These are phyloP conservation scores for Meyerozyma guilliermondii DNA, from an alignment of 1,139 yeast species.

Conservation along the genomic window DNA sequence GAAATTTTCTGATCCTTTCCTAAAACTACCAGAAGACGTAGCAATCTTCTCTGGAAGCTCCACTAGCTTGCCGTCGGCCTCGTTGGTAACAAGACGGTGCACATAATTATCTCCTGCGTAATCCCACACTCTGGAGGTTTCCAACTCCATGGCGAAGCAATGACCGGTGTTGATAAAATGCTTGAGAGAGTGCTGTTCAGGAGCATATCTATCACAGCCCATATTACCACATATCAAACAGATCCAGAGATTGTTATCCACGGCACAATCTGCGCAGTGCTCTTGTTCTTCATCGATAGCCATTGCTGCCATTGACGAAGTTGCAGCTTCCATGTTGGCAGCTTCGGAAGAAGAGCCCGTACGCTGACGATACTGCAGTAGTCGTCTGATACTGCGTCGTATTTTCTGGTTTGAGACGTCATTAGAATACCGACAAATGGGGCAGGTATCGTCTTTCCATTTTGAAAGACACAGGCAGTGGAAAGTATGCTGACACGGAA, in stretches of 20 bases:
- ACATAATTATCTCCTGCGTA: conserved; percentile 91
- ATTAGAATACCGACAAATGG: conserved; percentile 80
- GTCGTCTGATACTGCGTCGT: conserved; percentile 28
- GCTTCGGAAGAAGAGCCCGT: conserved; percentile 3
- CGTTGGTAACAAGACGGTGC: conserved; percentile 79
- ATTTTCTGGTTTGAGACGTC: conserved; percentile 32
- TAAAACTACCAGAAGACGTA: conserved; percentile 20
- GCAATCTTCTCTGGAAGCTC: conserved; percentile 49
- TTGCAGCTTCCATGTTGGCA: background rate
- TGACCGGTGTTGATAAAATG: conserved; percentile 79
- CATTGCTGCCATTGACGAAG: conserved; percentile 3
- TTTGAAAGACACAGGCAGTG: conserved; percentile 85
- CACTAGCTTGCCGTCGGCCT: conserved; percentile 78
- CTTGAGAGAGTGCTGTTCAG: conserved; percentile 74
- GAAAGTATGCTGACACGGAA: conserved; percentile 90
- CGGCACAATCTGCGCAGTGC: conserved; percentile 55
- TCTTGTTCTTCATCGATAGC: background rate
- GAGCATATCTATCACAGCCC: conserved; percentile 88
- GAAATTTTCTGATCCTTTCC: conserved; percentile 9
- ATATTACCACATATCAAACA: conserved; percentile 85
- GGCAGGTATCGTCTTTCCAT: conserved; percentile 92
- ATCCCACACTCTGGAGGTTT: conserved; percentile 91
- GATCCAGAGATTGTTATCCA: conserved; percentile 76
- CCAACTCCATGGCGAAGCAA: conserved; percentile 87
- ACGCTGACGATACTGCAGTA: conserved; percentile 24